These are phyloP conservation scores for Fusarium solani-melongenae DNA, from an alignment of 2,329 filamentous ascomycete species.

Conservation along the genomic window DNA sequence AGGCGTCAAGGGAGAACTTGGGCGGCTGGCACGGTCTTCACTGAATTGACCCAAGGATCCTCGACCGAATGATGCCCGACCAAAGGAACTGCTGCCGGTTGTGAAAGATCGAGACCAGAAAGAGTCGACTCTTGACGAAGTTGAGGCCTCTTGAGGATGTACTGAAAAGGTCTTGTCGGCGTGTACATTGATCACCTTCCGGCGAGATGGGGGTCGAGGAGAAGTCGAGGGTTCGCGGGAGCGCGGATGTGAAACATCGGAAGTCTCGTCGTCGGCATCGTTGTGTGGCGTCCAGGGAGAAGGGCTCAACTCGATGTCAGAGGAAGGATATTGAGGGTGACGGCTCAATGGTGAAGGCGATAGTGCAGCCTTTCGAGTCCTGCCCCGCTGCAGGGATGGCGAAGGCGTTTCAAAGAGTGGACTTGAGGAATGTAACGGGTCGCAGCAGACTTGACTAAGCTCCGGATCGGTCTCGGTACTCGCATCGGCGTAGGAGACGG, in stretches of 20 bases:
- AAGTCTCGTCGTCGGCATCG: slow-evolving; percentile 32
- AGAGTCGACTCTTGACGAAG: slow-evolving; percentile 46
- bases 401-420: slow-evolving; percentile 40
- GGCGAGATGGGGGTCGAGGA: slow-evolving; percentile 45
- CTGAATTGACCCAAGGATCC: slow-evolving; percentile 59
- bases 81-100: slow-evolving; percentile 60
- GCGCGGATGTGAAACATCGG: slow-evolving; percentile 29
- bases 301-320: slow-evolving; percentile 27
- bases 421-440: slow-evolving; percentile 33
- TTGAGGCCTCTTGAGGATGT: slow-evolving; percentile 48
- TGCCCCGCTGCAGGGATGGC: slow-evolving; percentile 35
- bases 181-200: slow-evolving; percentile 61
- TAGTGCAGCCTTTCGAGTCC: slow-evolving; percentile 24
- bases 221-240: slow-evolving; percentile 38
- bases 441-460: slow-evolving; percentile 23
- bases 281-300: slow-evolving; percentile 35
- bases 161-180: slow-evolving; percentile 70
- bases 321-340: slow-evolving; percentile 27
- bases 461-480: slow-evolving; percentile 38
- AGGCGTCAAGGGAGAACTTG: slow-evolving; percentile 62
- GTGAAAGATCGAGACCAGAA: slow-evolving; percentile 58
- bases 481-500: slow-evolving; percentile 40
- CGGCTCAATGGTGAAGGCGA: slow-evolving; percentile 36
- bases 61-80: slow-evolving; percentile 59
- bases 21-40: slow-evolving; percentile 59